Evolutionary conservation across 495 filamentous ascomycete species (phyloP).

Genomic region (Peziza echinospora): DNA sequence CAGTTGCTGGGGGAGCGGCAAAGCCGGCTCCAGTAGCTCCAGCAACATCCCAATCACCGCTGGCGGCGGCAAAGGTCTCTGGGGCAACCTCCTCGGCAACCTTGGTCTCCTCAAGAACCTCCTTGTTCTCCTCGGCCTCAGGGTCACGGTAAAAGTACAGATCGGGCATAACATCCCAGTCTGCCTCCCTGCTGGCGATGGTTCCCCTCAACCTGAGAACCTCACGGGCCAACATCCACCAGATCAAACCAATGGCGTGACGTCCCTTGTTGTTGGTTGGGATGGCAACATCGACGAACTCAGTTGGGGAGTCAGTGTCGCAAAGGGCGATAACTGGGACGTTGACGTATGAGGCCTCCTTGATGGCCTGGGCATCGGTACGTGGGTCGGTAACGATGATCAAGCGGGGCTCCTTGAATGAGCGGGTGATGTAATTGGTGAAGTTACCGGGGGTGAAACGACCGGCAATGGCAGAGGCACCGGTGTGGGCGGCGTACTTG

Average conservation of each 20-base stretch:
- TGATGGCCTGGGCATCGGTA: slow-evolving; percentile 98
- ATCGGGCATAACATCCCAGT: slow-evolving; percentile 98
- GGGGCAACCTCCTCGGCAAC: slow-evolving; percentile 66
- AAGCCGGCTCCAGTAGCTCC: slow-evolving; percentile 35
- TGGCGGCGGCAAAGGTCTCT: slow-evolving; percentile 45
- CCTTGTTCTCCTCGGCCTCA: slow-evolving; percentile 56
- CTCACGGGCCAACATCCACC: slow-evolving; percentile 99
- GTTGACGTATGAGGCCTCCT: slow-evolving; percentile 99
- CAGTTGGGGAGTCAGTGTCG: slow-evolving; percentile 97
- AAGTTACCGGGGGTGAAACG: slow-evolving; percentile 99
- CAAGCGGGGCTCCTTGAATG: slow-evolving; percentile 98
- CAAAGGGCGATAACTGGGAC: slow-evolving; percentile 97
- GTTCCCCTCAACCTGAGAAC: slow-evolving; percentile 95
- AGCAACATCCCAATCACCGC: slow-evolving; percentile 47
- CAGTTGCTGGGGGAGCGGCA: slow-evolving; percentile 32
- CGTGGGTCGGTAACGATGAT: slow-evolving; percentile 99
- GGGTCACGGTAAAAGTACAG: slow-evolving; percentile 99
- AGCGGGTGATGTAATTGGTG: slow-evolving; percentile 99
- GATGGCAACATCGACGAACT: slow-evolving; percentile 98
- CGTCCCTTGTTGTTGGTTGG: slow-evolving; percentile 99
- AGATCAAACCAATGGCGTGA: slow-evolving; percentile 91
- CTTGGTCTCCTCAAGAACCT: slow-evolving; percentile 35
- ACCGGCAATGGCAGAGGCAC: slow-evolving; percentile 92
- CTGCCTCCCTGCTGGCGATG: slow-evolving; percentile 73
- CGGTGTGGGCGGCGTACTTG: slow-evolving; percentile 96